Base-by-base conservation (phyloP, 306 rosid genomes). In the Trifolium subterraneum region DNA sequence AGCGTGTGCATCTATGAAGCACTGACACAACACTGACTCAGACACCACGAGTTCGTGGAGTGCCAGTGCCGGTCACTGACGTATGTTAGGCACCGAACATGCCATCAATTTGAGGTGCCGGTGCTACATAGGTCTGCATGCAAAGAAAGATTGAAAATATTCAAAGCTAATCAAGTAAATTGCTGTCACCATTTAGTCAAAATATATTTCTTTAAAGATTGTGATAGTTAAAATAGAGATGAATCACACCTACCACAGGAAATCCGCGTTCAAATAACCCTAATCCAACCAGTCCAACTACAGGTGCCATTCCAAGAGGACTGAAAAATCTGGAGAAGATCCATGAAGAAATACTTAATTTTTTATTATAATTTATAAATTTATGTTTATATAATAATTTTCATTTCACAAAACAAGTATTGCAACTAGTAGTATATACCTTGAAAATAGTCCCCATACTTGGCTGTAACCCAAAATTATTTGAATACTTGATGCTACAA, bases 231-330 rank as follows among this genome's bases (percentile, higher is more conserved):
- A 58, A 71, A 54, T 69, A 50, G 54, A 74, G 22, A 58, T 47
- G 73, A 25, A 42, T 41, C 59, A 74, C 70, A 88, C 92, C 55
- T 81, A 90, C 98, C 81, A 82, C 85, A 20, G 98, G 96, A 83
- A 93, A 91, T 78, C 98, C 98, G 16, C 80, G 93, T 69, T 89
- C 83, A 81, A 91, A 89, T 80, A 93, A 81, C 74, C 97, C 98
- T 66, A 93, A 83, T 66, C 98, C 98, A 25, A 93, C 90, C 87
- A 93, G 83, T 79, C 96, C 98, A 80, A 90, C 91, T 20, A 93
- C 98, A 44, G 98, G 98, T 62, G 92, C 97, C 93, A 93, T 88
- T 59, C 98, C 97, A 73, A 93, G 92, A 66, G 98, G 98, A 80
- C 98, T 93, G 83, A 93, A 93, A 81, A 93, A 93, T 62, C 98